Percentiles rank a stretch among this genome's conserved stretches.
These are phyloP conservation scores for Rhodosporidiobolus odoratus DNA, from an alignment of 768 basidiomycete species.

Conservation along the genomic window DNA sequence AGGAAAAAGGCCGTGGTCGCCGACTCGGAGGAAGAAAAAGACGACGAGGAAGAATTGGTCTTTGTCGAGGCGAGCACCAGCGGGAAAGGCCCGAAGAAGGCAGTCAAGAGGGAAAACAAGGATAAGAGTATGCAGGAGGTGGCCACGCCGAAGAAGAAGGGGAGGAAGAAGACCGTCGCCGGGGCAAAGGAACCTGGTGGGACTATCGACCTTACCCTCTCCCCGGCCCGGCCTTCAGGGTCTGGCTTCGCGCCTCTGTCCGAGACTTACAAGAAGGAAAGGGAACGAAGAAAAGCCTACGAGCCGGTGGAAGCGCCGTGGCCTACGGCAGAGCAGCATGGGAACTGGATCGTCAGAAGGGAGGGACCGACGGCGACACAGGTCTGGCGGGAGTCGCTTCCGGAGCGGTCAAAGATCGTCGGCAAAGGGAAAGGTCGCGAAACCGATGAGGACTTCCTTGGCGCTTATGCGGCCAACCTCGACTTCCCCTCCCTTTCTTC, in stretches of 20 bases:
- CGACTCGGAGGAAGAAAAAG: neutral
- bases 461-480: neutral
- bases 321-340: conserved; percentile 35
- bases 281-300: neutral
- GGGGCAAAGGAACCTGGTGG: neutral
- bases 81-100: neutral
- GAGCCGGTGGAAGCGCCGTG: conserved; percentile 16
- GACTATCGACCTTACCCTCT: conserved; percentile 14
- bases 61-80: neutral
- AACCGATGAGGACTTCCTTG: neutral
- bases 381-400: neutral
- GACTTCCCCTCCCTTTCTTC: neutral
- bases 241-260: conserved; percentile 1
- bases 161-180: neutral
- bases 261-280: neutral
- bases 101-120: neutral
- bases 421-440: conserved; percentile 4
- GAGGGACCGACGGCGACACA: neutral
- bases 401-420: too few species aligned
- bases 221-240: conserved; percentile 11
- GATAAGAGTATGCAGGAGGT: neutral
- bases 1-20: neutral
- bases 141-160: neutral
- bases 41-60: neutral
- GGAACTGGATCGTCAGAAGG: neutral